Percentiles rank a stretch among this genome's conserved stretches.
Evolutionary conservation across 106 monocot species (phyloP).

Genomic region (Alisma plantagoaquatica): DNA sequence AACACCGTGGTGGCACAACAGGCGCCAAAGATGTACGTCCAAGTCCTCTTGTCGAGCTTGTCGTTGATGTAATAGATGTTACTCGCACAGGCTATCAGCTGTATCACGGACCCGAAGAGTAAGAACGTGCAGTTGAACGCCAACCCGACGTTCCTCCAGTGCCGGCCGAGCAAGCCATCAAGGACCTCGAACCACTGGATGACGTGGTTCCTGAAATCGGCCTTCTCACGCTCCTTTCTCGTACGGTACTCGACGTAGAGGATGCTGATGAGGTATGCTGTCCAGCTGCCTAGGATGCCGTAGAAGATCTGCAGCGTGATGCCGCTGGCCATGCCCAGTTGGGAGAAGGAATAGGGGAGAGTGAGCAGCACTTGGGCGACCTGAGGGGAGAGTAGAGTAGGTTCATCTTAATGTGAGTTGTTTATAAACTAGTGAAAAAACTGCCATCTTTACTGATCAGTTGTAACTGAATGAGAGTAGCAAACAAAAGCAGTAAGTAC

Average conservation of each 20-base stretch:
- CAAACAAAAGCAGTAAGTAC: background rate
- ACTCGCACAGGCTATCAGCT: constrained; percentile 35
- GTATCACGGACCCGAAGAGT: constrained; percentile 33
- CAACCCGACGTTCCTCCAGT: constrained; percentile 30
- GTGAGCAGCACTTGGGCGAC: constrained; percentile 33
- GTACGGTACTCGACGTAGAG: constrained; percentile 26
- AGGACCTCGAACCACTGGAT: constrained; percentile 39
- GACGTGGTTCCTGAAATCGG: constrained; percentile 28
- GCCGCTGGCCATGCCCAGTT: constrained; percentile 35
- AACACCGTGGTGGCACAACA: constrained; percentile 38
- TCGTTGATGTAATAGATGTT: constrained; percentile 39
- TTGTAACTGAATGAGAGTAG: background rate
- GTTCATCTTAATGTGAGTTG: too few species aligned
- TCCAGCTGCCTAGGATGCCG: constrained; percentile 27
- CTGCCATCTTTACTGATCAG: too few species aligned
- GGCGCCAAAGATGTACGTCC: constrained; percentile 37
- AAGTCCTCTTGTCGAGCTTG: constrained; percentile 35
- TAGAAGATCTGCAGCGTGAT: constrained; percentile 36
- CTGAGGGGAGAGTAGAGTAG: background rate
- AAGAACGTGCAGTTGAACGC: constrained; percentile 40
- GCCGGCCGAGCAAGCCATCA: constrained; percentile 29
- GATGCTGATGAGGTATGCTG: constrained; percentile 22
- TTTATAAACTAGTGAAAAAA: too few species aligned
- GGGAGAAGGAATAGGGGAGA: constrained; percentile 33
- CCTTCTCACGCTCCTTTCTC: constrained; percentile 26